These are phyloP conservation scores for Dentipellis fragilis DNA, from an alignment of 768 basidiomycete genomes.

Conservation along the genomic window DNA sequence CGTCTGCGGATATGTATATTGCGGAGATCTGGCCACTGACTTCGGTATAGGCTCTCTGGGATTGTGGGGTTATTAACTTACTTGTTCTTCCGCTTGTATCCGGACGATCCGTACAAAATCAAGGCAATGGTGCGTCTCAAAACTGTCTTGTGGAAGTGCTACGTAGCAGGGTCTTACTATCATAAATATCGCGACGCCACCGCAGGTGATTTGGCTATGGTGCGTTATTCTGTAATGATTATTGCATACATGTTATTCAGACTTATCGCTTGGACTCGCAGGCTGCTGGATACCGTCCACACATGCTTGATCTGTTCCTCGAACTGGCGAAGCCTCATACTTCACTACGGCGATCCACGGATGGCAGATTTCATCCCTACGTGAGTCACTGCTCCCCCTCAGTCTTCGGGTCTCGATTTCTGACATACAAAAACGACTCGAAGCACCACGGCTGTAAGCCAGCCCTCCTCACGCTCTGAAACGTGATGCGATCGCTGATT, in stretches of 20 bases:
- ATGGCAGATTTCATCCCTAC: not conserved
- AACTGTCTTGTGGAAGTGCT: not conserved
- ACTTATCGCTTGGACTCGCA: not conserved
- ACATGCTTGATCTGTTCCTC: not conserved
- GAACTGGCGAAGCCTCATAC: not conserved
- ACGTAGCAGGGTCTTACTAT: not conserved
- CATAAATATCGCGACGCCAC: not conserved
- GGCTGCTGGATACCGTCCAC: not conserved
- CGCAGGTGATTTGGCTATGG: not conserved
- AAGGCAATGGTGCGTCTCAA: not conserved
- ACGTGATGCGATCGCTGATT: not conserved
- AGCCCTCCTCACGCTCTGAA: not conserved
- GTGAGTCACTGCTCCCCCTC: not conserved
- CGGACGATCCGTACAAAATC: not conserved
- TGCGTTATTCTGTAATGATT: not conserved
- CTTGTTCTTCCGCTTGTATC: not conserved
- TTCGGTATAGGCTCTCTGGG: not conserved
- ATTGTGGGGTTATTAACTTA: not conserved
- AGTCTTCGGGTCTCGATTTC: not conserved
- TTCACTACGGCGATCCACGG: not conserved
- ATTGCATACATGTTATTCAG: not conserved
- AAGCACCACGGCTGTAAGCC: not conserved
- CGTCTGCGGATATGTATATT: no score
- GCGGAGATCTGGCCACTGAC: not conserved
- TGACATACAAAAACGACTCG: not conserved